A percentile compares a stretch with the other conserved stretches of the same genome.
These are phyloP conservation scores for Glonium stellatum DNA, from an alignment of 495 filamentous ascomycete genomes.

Conservation along the genomic window DNA sequence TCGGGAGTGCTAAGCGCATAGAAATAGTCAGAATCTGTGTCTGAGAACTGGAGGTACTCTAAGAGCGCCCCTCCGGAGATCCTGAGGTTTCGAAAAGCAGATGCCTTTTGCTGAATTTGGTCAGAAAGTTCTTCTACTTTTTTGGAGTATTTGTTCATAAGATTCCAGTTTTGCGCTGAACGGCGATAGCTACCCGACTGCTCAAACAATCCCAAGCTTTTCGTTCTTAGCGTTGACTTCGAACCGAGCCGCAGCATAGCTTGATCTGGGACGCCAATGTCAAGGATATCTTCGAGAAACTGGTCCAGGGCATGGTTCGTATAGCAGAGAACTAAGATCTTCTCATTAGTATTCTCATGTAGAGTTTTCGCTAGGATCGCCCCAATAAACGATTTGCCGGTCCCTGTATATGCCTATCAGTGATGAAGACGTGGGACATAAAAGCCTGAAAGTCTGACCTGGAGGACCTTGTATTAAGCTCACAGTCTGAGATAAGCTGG, in stretches of 20 bases:
- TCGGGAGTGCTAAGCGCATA: constrained; percentile 50
- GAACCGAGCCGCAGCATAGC: constrained; percentile 63
- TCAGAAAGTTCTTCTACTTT: too few relatives aligned
- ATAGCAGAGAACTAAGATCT: constrained; percentile 56
- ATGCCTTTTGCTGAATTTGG: too few relatives aligned
- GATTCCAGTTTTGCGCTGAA: too few relatives aligned
- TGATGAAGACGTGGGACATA: too few relatives aligned
- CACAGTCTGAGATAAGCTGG: constrained; percentile 45
- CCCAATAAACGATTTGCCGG: constrained; percentile 75
- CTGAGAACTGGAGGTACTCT: constrained; percentile 58
- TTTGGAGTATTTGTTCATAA: too few relatives aligned
- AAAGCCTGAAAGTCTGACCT: too few relatives aligned
- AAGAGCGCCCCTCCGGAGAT: constrained; percentile 40
- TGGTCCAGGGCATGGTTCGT: constrained; percentile 55
- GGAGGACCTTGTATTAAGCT: constrained; percentile 71
- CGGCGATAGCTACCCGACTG: constrained; percentile 38
- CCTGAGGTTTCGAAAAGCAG: constrained; percentile 37
- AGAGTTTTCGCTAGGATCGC: constrained; percentile 57
- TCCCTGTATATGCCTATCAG: too few relatives aligned
- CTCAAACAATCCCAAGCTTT: constrained; percentile 41
- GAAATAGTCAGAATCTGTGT: constrained; percentile 47
- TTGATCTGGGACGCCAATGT: constrained; percentile 49
- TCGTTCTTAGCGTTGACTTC: constrained; percentile 50
- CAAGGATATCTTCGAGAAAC: constrained; percentile 61
- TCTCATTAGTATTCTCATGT: constrained; percentile 44